Evolutionary conservation across 1,139 yeast species (phyloP), one percentile per base, ranked within the genome.

Genomic region (Meyerozyma elateridarum): DNA sequence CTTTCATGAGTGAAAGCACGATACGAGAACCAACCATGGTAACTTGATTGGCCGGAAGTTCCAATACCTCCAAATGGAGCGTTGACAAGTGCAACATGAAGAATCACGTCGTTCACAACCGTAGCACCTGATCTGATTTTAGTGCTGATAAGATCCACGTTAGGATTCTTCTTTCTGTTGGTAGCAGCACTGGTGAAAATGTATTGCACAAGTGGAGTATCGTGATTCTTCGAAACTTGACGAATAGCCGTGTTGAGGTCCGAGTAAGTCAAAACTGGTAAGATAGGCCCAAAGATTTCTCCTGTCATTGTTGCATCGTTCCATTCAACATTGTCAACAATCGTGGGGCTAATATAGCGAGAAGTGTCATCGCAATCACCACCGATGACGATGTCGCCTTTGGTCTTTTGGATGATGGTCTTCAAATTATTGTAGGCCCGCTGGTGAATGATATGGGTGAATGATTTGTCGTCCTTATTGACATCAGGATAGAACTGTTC

Each of bases 31-130:
- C 59, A 61, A 4, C 96, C 96, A 50, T 89, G 96, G 59, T 88
- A 88, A 20, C 79, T 73, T 8, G 89, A 89, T 35, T 65, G 60
- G 0, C 98, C 98, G 0, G 95, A 85, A 19, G 59, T 55, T 13
- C 97, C 96, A 37, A 88, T 61, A 22, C 98, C 98, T 25, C 97
- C 97, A 59, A 91, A 89, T 19, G 97, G 97, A 5, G 87, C 75
- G 37, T 71, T 70, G n/a, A 68, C 45, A 36, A 85, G 67, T 1
- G 76, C 89, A 28, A 76, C 88, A 40, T 88, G 95, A 49, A 85
- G 44, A 35, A 87, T 37, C 1, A 79, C 70, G 42, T 89, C 96
- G 51, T 88, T 87, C 40, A 85, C 63, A 29, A 77, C 54, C 11
- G 79, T 64, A 8, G 76, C 87, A 16, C 97, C 97, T 0, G 94